These are phyloP conservation scores for Penicillium dipodomyicola DNA, from an alignment of 495 filamentous ascomycete species.

Conservation along the genomic window DNA sequence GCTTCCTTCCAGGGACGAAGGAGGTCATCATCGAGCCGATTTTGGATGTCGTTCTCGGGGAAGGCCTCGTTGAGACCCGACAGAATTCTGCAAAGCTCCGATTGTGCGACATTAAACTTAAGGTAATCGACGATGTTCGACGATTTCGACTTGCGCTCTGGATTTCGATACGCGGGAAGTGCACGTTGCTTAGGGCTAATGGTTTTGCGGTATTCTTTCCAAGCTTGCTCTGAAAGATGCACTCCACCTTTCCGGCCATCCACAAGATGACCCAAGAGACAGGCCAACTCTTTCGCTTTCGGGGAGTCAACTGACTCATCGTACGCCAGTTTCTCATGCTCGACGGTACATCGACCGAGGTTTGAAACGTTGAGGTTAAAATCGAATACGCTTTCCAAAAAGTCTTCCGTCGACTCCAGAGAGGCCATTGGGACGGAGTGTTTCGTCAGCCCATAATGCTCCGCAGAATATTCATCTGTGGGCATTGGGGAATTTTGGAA, in stretches of 20 bases:
- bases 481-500: conserved; percentile 71
- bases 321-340: conserved; percentile 72
- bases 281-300: conserved; percentile 58
- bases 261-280: conserved; percentile 73
- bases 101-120: conserved; percentile 58
- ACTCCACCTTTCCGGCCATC: conserved; percentile 77
- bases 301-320: conserved; percentile 55
- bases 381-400: conserved; percentile 55
- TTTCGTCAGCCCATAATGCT: conserved; percentile 58
- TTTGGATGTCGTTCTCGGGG: conserved; percentile 21
- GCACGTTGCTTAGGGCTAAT: conserved; percentile 31
- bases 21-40: conserved; percentile 51
- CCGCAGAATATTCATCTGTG: conserved; percentile 35
- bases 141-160: conserved; percentile 33
- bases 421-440: conserved; percentile 46
- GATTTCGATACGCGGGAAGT: conserved; percentile 43
- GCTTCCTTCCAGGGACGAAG: conserved; percentile 40
- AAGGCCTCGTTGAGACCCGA: conserved; percentile 44
- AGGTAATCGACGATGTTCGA: conserved; percentile 69
- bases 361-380: conserved; percentile 66
- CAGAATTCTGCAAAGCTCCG: conserved; percentile 51
- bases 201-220: conserved; percentile 48
- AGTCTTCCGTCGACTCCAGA: conserved; percentile 34
- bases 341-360: conserved; percentile 72
- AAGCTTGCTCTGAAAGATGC: conserved; percentile 58